Evolutionary conservation across 176 grass and related monocot species (phyloP).

Genomic region (Phragmites australis): DNA sequence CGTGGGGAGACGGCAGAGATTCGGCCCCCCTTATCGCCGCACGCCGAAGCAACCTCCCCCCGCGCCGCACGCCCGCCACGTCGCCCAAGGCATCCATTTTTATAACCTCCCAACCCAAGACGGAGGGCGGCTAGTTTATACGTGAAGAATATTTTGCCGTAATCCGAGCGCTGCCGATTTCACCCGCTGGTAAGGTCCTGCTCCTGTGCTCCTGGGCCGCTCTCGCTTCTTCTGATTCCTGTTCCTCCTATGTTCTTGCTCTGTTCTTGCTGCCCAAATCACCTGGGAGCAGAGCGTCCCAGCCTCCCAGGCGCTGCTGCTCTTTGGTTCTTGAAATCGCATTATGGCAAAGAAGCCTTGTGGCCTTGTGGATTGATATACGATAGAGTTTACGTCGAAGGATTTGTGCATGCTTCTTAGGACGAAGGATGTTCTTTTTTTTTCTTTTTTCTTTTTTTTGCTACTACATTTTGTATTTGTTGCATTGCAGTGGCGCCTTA

Average conservation of each 20-base stretch:
- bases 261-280: not conserved
- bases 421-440: not conserved
- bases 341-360: not conserved
- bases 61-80: not conserved
- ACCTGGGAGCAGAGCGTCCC: not conserved
- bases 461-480: constrained; percentile 6
- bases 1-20: constrained; percentile 34
- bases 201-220: too few species aligned
- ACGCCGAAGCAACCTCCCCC: constrained; percentile 19
- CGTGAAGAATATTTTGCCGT: not conserved
- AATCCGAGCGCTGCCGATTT: not conserved
- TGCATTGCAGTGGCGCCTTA: not conserved
- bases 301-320: not conserved
- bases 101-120: constrained; percentile 25
- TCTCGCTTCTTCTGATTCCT: not conserved
- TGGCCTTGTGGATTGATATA: not conserved
- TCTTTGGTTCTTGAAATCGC: constrained; percentile 23
- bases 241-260: not conserved
- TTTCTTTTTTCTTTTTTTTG: too few species aligned
- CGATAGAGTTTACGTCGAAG: not conserved
- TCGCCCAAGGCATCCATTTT: constrained; percentile 16
- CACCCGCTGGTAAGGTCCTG: constrained; percentile 12
- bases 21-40: constrained; percentile 9
- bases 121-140: constrained; percentile 19
- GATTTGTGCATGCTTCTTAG: not conserved